Base-by-base conservation (phyloP, 2,329 filamentous ascomycete species). In the Teratosphaeria destructans region DNA sequence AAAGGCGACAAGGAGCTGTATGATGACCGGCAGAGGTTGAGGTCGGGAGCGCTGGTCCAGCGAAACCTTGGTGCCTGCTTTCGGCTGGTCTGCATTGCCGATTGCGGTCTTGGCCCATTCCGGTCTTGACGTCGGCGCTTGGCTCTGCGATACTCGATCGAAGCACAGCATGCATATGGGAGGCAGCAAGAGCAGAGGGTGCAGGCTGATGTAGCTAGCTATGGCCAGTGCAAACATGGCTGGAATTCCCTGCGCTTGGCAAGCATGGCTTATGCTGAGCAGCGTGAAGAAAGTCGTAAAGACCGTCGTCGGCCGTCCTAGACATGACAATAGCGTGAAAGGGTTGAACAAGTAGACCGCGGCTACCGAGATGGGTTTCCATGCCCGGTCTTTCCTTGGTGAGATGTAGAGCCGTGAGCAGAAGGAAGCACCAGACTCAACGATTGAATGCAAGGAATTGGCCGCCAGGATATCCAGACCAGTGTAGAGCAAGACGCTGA, bases 301-400 rank as follows among this genome's bases (percentile, higher is more conserved):
- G 60, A 93, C 85, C 63, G 85, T 89, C 0, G 93, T 96, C 1
- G 94, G 89, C 49, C 93, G 88, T 29, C 89, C 93, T 61, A 99
- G 82, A 72, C 93, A 97, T 19, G 91, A 92, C 53, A 91, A 85
- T 62, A 99, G 84, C 1, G 92, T 95, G 71, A 96, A 95, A 0
- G 94, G 94, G 72, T 95, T 97, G 77, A 97, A 93, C 2, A 99
- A 82, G 71, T 90, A 97, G 87, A 88, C 84, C 63, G 92, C 90
- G 57, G 88, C 90, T 64, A 96, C 82, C 2, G 87, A 83, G 59
- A 85, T 78, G 32, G 88, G 86, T 61, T 83, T 86, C 85, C 90
- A 95, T 73, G 80, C 81, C 71, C 88, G 86, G 57, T 85, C 80
- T 66, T 86, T 87, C 61, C 93, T 83, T 54, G 89, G 84, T 0